Evolutionary conservation across 495 filamentous ascomycete genomes (phyloP), one percentile per base, ranked within the genome.

Genomic region (Penicillium longicatenatum): DNA sequence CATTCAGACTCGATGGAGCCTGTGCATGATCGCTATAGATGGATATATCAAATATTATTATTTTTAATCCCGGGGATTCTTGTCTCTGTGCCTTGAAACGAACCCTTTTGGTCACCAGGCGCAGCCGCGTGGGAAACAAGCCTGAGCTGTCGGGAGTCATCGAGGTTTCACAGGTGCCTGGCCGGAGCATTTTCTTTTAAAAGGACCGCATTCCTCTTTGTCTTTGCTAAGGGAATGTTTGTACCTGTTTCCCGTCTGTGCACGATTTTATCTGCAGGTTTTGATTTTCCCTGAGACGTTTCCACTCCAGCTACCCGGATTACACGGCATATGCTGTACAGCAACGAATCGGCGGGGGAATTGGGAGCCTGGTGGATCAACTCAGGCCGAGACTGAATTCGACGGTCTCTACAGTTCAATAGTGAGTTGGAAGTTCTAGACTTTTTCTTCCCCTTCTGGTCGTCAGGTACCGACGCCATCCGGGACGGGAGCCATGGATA

Each of bases 91-190:
- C 62, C 65, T 65, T 70, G 60, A 54, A 68, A 65, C 20, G 49
- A 58, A 49, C 31, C 20, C 58, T 11, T 19, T 42, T 55, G 65
- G 67, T 70, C 67, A 70, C 50, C 62, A 19, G 67, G 62, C 19
- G 19, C 19, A 31, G 51, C 62, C 67, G 62, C 62, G 67, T 65
- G 67, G 67, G 14, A 10, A n/a, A 42, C 50, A 35, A 22, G 21
- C 50, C 50, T 41, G 35, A 31, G 46, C 21, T 24, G 11, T 3
- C 31, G 12, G 31, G 31, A 49, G 24, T 49, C 33, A 47, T 49
- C 17, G 19, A 21, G 50, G 57, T 65, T 65, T 63, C 65, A 63
- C 59, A 53, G 65, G 59, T 68, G 65, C 65, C 65, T 65, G 55
- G 35, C 50, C 35, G 49, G 49, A 51, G 17, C 30, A 41, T 31